Evolutionary conservation across 78 protist species (phyloP).

Genomic region (Andalucia godoyi): DNA sequence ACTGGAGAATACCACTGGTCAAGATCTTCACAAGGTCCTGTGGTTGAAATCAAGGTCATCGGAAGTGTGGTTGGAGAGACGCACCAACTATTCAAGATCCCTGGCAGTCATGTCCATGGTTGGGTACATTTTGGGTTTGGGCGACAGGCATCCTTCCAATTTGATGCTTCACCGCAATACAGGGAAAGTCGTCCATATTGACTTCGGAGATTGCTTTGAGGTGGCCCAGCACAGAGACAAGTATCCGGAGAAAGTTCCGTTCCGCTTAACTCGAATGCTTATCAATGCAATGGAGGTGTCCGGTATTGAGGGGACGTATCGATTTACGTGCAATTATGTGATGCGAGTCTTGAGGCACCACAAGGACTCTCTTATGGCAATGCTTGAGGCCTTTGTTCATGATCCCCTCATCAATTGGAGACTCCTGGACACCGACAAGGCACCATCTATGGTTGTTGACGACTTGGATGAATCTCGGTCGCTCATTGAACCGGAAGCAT

Average conservation of each 20-base stretch:
- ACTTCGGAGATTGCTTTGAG: conserved; percentile 92
- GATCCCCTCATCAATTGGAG: conserved; percentile 99
- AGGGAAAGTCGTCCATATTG: conserved; percentile 90
- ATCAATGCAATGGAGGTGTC: conserved; percentile 94
- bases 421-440: conserved; percentile 29
- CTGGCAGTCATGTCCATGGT: conserved; percentile 84
- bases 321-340: conserved; percentile 86
- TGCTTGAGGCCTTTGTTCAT: conserved; percentile 98
- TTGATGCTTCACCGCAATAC: conserved; percentile 85
- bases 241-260: conserved; percentile 96
- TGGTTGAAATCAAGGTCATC: conserved; percentile 74
- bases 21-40: conserved; percentile 79
- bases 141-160: conserved; percentile 93
- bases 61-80: conserved; percentile 75
- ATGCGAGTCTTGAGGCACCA: conserved; percentile 86
- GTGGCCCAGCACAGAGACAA: conserved; percentile 89
- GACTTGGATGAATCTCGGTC: too few relatives aligned
- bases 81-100: conserved; percentile 64
- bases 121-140: conserved; percentile 88
- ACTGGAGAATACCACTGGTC: conserved; percentile 74
- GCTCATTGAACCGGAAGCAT: too few relatives aligned
- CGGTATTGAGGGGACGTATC: conserved; percentile 93
- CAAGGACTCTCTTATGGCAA: conserved; percentile 93
- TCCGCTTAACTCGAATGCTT: conserved; percentile 98
- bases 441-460: background rate